Evolutionary conservation across 164 flowering plant genomes (phyloP).

Genomic region (Hamamelis virginiana): DNA sequence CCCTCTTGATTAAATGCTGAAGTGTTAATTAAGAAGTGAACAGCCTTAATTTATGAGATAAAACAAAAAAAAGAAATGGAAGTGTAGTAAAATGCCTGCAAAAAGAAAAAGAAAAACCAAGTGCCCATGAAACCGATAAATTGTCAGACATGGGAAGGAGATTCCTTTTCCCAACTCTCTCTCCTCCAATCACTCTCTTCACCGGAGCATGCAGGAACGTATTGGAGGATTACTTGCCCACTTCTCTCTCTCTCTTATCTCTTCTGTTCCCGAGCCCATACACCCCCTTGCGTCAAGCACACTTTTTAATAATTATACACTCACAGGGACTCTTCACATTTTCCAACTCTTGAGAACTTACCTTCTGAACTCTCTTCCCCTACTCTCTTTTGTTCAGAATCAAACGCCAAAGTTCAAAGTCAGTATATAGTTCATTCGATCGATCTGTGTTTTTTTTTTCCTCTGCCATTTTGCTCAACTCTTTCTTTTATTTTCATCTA

Average conservation of each 20-base stretch:
- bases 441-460: neutral
- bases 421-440: neutral
- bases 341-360: slow-evolving; percentile 32
- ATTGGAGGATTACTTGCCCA: slow-evolving; percentile 3
- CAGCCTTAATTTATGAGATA: neutral
- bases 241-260: slow-evolving; percentile 38
- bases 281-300: slow-evolving; percentile 23
- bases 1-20: neutral
- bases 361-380: slow-evolving; percentile 26
- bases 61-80: neutral
- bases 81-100: slow-evolving; percentile 5
- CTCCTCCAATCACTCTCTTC: slow-evolving; percentile 45
- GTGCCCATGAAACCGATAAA: slow-evolving; percentile 23
- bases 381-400: slow-evolving; percentile 7
- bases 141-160: slow-evolving; percentile 13
- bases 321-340: slow-evolving; percentile 21
- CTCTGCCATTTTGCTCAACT: neutral
- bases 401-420: slow-evolving; percentile 11
- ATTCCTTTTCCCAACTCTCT: slow-evolving; percentile 34
- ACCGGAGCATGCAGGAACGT: slow-evolving; percentile 19
- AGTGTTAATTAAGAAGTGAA: neutral
- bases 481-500: neutral
- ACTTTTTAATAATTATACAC: slow-evolving; percentile 17
- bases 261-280: slow-evolving; percentile 62
- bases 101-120: slow-evolving; percentile 20